phyloP scores from a whole-genome alignment of 306 rosid species.

The Cicer arietinum region DNA sequence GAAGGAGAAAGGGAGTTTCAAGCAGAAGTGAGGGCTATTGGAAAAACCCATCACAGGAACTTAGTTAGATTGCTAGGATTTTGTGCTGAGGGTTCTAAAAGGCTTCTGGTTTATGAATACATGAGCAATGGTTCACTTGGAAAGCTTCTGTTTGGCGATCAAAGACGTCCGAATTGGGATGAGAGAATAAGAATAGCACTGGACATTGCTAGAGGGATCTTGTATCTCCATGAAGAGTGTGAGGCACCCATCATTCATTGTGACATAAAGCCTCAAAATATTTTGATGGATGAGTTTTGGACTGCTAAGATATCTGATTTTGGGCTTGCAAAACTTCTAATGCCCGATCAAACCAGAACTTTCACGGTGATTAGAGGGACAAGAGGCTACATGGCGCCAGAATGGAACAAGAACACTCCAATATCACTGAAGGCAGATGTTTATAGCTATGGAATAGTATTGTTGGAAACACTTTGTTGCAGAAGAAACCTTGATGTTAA shows the following conservation, averaged over 20 bases:
- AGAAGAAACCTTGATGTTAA: constrained; percentile 40
- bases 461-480: constrained; percentile 46
- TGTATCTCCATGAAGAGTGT: constrained; percentile 53
- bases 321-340: constrained; percentile 50
- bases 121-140: constrained; percentile 57
- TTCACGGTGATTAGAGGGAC: constrained; percentile 49
- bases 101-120: constrained; percentile 57
- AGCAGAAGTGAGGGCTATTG: constrained; percentile 50
- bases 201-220: constrained; percentile 51
- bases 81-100: constrained; percentile 47
- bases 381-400: constrained; percentile 54
- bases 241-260: constrained; percentile 51
- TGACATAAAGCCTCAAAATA: constrained; percentile 53
- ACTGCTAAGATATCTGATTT: constrained; percentile 54
- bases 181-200: constrained; percentile 50
- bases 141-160: constrained; percentile 43
- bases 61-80: constrained; percentile 51
- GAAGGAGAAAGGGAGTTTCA: constrained; percentile 54
- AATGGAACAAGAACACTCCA: constrained; percentile 49
- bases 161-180: constrained; percentile 43
- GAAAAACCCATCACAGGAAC: constrained; percentile 51
- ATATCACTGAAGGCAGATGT: constrained; percentile 53
- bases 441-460: constrained; percentile 50
- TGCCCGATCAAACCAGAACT: constrained; percentile 52
- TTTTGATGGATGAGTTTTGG: constrained; percentile 53